Percentiles rank a stretch among this genome's conserved stretches.
Conservation (phyloP, 2,329 filamentous ascomycete species). For the Fusarium humuli region DNA sequence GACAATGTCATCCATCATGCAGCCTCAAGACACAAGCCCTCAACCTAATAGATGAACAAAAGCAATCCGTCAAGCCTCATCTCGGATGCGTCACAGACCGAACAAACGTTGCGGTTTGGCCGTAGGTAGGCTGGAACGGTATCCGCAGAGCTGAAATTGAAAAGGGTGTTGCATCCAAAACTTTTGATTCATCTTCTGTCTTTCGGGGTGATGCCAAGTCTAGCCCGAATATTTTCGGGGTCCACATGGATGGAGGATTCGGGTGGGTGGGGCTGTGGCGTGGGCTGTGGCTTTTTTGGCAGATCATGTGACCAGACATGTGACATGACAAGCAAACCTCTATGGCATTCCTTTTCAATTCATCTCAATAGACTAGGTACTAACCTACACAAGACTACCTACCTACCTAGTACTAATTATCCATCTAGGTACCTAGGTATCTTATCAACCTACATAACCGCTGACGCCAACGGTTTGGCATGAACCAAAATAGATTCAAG, state of each 20-base stretch:
- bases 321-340: conserved; percentile 1
- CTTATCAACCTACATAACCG: conserved; percentile 34
- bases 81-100: conserved; percentile 35
- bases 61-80: conserved; percentile 43
- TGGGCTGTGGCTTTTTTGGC: neutral
- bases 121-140: conserved; percentile 10
- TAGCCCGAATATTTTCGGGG: conserved; percentile 43
- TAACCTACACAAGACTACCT: neutral
- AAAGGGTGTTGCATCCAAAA: conserved; percentile 40
- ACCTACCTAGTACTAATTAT: too few relatives aligned
- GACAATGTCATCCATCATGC: neutral
- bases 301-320: conserved; percentile 27
- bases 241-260: conserved; percentile 20
- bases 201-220: conserved; percentile 28
- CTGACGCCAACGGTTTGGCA: conserved; percentile 33
- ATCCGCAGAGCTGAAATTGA: conserved; percentile 47
- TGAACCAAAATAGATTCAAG: conserved; percentile 32
- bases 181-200: conserved; percentile 31
- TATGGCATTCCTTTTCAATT: neutral
- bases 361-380: neutral
- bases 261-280: conserved; percentile 17
- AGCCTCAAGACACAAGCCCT: conserved; percentile 2
- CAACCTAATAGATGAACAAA: conserved; percentile 28
- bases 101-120: conserved; percentile 4
- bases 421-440: neutral